phyloP scores from a whole-genome alignment of 2,329 filamentous ascomycete genomes.

The Alternaria sp. region DNA sequence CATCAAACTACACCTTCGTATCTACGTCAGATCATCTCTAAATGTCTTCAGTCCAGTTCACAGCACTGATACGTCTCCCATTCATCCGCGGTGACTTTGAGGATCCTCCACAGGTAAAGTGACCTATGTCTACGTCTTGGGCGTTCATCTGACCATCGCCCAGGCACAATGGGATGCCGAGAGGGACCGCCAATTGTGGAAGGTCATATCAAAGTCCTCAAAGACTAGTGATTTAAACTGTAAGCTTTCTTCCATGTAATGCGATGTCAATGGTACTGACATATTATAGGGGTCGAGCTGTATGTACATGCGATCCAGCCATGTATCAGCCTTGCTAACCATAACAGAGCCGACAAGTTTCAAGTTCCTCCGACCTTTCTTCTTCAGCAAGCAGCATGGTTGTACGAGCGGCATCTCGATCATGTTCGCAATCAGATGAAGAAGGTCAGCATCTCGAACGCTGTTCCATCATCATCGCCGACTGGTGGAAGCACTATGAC shows the following conservation, averaged over 20 bases:
- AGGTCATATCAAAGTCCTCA: constrained; percentile 81
- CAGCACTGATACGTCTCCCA: constrained; percentile 87
- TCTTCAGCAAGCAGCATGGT: constrained; percentile 90
- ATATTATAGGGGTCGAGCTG: constrained; percentile 74
- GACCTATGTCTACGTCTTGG: neutral
- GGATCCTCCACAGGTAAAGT: constrained; percentile 81
- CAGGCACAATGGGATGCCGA: constrained; percentile 86
- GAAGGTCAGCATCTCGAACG: constrained; percentile 69
- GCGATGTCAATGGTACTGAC: neutral
- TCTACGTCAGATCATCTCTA: constrained; percentile 1
- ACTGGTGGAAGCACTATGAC: constrained; percentile 54
- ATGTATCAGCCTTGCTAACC: constrained; percentile 13
- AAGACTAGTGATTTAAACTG: constrained; percentile 87
- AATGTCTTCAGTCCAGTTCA: constrained; percentile 59
- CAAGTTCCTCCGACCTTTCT: constrained; percentile 88
- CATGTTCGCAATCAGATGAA: constrained; percentile 91
- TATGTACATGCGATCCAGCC: constrained; percentile 53
- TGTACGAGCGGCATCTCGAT: constrained; percentile 89
- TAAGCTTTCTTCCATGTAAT: constrained; percentile 51
- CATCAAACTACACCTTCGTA: constrained; percentile 8
- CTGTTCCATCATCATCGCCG: constrained; percentile 60
- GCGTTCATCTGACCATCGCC: constrained; percentile 17
- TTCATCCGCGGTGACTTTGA: constrained; percentile 87
- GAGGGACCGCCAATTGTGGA: constrained; percentile 91
- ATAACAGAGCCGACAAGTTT: constrained; percentile 71